Base-by-base conservation (phyloP, 2,329 filamentous ascomycete genomes). In the Ophiostoma ulmi region DNA sequence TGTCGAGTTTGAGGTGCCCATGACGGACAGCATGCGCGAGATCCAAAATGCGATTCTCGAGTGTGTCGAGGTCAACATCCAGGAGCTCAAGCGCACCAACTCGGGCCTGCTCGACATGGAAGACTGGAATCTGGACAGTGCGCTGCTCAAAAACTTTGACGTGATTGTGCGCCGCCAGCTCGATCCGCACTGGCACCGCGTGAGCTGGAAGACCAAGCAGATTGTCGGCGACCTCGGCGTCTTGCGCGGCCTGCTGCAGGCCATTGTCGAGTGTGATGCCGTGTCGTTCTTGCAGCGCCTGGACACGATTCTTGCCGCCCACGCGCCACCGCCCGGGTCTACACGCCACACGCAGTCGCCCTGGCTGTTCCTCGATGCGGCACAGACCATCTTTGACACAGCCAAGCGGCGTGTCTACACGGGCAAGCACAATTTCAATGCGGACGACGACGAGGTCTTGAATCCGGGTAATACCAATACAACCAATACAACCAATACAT, bases 41-140 rank as follows among this genome's bases (percentile, higher is more conserved):
- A 97, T 99, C 58, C 95, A 99, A 77, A 94, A 92, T 74, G 94
- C 95, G 36, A 90, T 98, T 72, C 87, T 99, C 80, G 94, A 98
- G 78, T 99, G 95, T 77, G 94, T 99, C 22, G 94, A 98, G 79
- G 90, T 93, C 75, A 97, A 93, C 77, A 95, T 99, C 74, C 88
- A 91, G 70, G 95, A 99, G 80, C 85, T 99, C 63, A 96, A 94
- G 78, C 98, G 97, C 80, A 87, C 88, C 22, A 98, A 97, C 77
- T 86, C 89, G 0, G 94, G 93, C 1, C 83, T 69, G 31, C 52
- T 99, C 7, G 94, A 98, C 75, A 94, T 98, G 88, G 94, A 96
- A 72, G 94, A 97, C 77, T 98, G 94, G 94, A 97, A 93, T 68
- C 84, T 97, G 22, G 94, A 98, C 79, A 97, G 92, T 77, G 94